phyloP scores from a whole-genome alignment of 2,329 filamentous ascomycete species.

The Ophiostoma australiae region DNA sequence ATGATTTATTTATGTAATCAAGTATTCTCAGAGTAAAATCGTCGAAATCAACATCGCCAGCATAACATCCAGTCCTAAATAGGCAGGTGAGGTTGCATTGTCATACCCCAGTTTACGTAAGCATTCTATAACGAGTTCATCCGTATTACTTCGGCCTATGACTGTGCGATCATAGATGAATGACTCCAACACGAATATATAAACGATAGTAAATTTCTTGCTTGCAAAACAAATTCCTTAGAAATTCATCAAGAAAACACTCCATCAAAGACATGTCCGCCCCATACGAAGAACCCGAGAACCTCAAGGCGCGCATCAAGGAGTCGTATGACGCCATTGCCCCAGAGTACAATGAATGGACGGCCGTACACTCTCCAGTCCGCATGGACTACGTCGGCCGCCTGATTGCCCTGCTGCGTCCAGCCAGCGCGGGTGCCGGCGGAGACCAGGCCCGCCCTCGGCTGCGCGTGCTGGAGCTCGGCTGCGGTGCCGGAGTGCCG shows the following conservation, averaged over 20 bases:
- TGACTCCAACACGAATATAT: neutral
- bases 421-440: neutral
- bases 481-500: neutral
- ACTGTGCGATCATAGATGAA: too few relatives aligned
- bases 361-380: slow-evolving; percentile 32
- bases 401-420: neutral
- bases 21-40: too few relatives aligned
- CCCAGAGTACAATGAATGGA: slow-evolving; percentile 40
- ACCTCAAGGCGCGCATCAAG: slow-evolving; percentile 38
- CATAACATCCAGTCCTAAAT: neutral
- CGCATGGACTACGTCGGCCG: neutral
- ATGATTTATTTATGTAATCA: too few relatives aligned
- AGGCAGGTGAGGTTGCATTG: neutral
- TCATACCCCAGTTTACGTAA: neutral
- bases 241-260: too few relatives aligned
- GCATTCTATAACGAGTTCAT: neutral
- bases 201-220: neutral
- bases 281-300: slow-evolving; percentile 20
- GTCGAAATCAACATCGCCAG: neutral
- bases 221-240: too few relatives aligned
- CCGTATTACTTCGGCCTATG: neutral
- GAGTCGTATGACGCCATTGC: slow-evolving; percentile 36
- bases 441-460: neutral
- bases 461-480: neutral
- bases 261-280: neutral